Conservation (phyloP, 805 yeast genomes). For the Metschnikowia noctiluminum region DNA sequence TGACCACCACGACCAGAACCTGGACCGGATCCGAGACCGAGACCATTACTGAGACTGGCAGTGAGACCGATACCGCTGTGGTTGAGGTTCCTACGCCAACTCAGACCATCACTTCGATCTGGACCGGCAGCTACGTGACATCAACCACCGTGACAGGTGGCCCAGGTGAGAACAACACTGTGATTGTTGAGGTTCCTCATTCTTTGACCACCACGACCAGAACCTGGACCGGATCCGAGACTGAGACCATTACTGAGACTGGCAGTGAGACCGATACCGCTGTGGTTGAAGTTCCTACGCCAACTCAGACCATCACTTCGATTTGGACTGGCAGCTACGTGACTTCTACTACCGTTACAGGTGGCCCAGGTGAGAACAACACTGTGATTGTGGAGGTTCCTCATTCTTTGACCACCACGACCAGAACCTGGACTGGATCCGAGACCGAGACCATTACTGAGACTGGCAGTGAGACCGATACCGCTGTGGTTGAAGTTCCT, state of each 20-base stretch:
- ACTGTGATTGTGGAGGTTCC: conserved; percentile 13
- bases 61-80: conserved; percentile 4
- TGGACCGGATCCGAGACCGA: conserved; percentile 2
- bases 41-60: conserved; percentile 1
- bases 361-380: no score
- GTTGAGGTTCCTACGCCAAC: conserved; percentile 14
- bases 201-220: conserved; percentile 8
- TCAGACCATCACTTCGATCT: no score
- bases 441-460: conserved; percentile 1
- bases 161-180: no score
- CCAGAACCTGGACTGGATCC: conserved; percentile 7
- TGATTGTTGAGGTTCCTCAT: no score
- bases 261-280: conserved; percentile 11
- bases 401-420: conserved; percentile 5
- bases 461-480: not conserved
- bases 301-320: conserved; percentile 9
- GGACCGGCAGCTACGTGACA: no score
- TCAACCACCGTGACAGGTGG: no score
- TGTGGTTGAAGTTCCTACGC: conserved; percentile 5
- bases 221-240: conserved; percentile 10
- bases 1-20: conserved; percentile 10
- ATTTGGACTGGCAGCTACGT: no score
- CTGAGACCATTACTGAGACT: conserved; percentile 9
- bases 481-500: conserved; percentile 13
- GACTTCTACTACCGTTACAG: no score